Evolutionary conservation across 441 rosid genomes (phyloP).

Genomic region (Bruguiera hainesii): DNA sequence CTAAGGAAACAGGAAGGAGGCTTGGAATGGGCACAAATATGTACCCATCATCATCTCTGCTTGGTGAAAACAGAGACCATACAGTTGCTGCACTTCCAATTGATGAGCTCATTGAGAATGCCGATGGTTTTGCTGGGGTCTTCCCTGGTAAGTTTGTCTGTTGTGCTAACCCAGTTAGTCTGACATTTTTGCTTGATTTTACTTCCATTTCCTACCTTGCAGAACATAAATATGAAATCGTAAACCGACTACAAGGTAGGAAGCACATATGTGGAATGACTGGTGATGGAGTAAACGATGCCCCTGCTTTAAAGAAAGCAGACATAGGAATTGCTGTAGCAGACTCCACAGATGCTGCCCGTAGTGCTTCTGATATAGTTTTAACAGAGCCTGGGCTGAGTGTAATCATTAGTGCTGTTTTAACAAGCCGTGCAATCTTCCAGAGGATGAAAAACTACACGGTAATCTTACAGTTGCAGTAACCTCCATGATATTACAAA

Average conservation of each 20-base stretch:
- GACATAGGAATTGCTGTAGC: conserved; percentile 94
- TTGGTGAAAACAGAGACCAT: conserved; percentile 60
- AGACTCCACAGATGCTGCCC: conserved; percentile 87
- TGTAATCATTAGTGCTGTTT: conserved; percentile 77
- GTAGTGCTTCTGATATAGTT: conserved; percentile 88
- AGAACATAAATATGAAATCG: conserved; percentile 91
- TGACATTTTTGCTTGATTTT: not conserved
- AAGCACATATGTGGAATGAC: conserved; percentile 93
- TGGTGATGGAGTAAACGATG: conserved; percentile 92
- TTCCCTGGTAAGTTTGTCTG: conserved; percentile 56
- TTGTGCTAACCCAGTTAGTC: not conserved
- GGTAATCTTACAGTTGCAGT: conserved; percentile 17
- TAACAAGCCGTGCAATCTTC: conserved; percentile 83
- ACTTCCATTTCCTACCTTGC: conserved; percentile 4
- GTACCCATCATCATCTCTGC: conserved; percentile 91
- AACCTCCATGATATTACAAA: too few species aligned
- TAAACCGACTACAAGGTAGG: conserved; percentile 66
- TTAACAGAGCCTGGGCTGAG: conserved; percentile 88
- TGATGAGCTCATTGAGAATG: conserved; percentile 89
- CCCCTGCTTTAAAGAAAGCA: conserved; percentile 93
- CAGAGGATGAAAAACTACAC: conserved; percentile 97
- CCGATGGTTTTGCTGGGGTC: conserved; percentile 93
- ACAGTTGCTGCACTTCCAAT: conserved; percentile 68
- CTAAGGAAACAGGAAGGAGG: conserved; percentile 94
- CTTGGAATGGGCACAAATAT: conserved; percentile 99